Evolutionary conservation across 805 yeast species (phyloP).

Genomic region (Sugiyamaella americana): DNA sequence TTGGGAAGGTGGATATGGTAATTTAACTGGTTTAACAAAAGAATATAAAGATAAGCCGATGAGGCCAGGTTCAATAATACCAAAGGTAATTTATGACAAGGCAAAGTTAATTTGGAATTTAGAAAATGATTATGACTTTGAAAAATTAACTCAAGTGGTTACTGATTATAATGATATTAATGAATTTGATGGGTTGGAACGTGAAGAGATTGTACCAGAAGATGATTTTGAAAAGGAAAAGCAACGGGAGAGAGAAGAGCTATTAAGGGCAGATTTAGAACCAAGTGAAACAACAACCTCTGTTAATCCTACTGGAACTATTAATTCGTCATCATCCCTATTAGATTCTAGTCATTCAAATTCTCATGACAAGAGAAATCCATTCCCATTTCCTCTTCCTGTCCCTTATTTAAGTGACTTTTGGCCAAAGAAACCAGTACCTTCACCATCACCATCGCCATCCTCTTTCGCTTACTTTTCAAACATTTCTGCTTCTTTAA

Average conservation of each 20-base stretch:
- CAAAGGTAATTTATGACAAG: constrained; percentile 14
- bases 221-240: neutral
- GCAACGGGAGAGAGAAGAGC: neutral
- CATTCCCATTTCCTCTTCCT: no score
- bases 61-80: constrained; percentile 22
- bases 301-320: no score
- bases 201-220: neutral
- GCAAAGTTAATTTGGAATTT: constrained; percentile 10
- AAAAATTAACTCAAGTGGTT: neutral
- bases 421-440: neutral
- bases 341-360: neutral
- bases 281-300: no score
- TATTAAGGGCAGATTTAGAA: neutral
- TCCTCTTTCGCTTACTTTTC: constrained; percentile 13
- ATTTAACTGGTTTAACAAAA: constrained; percentile 64
- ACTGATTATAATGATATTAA: neutral
- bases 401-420: neutral
- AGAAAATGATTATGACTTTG: neutral
- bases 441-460: neutral
- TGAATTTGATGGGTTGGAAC: neutral
- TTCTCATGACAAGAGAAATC: neutral
- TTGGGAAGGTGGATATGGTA: constrained; percentile 53
- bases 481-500: constrained; percentile 33
- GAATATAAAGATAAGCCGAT: constrained; percentile 54
- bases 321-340: neutral